These are phyloP conservation scores for Gonium pectorale DNA, from an alignment of 139 green algal genomes.

Conservation along the genomic window DNA sequence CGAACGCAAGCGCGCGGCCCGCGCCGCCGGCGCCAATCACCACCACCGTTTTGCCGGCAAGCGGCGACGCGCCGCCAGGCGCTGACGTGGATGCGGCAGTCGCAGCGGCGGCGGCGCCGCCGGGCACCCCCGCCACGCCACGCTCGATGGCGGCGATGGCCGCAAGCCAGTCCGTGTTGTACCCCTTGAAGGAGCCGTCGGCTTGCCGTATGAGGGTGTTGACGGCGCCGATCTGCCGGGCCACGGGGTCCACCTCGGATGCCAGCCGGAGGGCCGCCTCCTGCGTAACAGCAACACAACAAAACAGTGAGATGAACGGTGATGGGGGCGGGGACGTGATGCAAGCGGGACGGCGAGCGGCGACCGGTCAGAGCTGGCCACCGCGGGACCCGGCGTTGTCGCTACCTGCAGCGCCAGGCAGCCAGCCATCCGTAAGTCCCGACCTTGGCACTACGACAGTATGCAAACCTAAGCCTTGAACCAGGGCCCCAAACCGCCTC, in stretches of 20 bases:
- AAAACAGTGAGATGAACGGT: too few relatives aligned
- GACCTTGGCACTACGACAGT: too few relatives aligned
- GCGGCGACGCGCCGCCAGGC: slow-evolving; percentile 78
- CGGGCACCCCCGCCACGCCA: slow-evolving; percentile 55
- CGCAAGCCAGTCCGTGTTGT: slow-evolving; percentile 96
- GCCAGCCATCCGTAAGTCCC: too few relatives aligned
- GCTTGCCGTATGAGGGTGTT: slow-evolving; percentile 94
- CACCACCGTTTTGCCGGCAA: slow-evolving; percentile 85
- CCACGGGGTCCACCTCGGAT: slow-evolving; percentile 80
- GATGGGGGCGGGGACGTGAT: too few relatives aligned
- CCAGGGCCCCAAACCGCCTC: too few relatives aligned
- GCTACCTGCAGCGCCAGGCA: too few relatives aligned
- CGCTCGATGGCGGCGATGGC: slow-evolving; percentile 93
- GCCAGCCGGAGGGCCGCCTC: slow-evolving; percentile 84
- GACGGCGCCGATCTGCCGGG: slow-evolving; percentile 88
- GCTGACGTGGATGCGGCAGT: slow-evolving; percentile 89
- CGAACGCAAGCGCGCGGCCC: slow-evolving; percentile 92
- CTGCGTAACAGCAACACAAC: too few relatives aligned
- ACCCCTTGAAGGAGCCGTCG: slow-evolving; percentile 80
- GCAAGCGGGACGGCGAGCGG: too few relatives aligned
- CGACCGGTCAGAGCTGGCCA: too few relatives aligned
- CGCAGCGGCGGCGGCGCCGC: slow-evolving; percentile 66
- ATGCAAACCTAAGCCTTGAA: too few relatives aligned
- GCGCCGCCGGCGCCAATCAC: slow-evolving; percentile 96
- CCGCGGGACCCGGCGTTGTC: too few relatives aligned